Conservation (phyloP, 768 basidiomycete genomes). For the Pisolithus sp. region DNA sequence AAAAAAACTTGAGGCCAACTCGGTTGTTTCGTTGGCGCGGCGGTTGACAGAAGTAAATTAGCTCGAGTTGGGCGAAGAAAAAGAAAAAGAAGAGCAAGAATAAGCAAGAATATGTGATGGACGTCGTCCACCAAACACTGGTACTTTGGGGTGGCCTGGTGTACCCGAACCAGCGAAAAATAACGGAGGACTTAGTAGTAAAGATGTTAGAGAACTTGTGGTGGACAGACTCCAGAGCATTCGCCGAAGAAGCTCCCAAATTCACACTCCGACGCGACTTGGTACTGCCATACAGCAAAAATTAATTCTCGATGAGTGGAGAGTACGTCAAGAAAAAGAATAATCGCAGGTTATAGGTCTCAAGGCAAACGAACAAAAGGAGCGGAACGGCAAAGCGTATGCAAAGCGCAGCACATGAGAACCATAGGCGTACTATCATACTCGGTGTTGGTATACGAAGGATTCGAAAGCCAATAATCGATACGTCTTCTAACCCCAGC, state of each 20-base stretch:
- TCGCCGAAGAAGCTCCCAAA: slow-evolving; percentile 17
- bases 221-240: slow-evolving; percentile 13
- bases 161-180: slow-evolving; percentile 28
- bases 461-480: too few relatives aligned
- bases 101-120: slow-evolving; percentile 28
- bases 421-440: too few relatives aligned
- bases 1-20: slow-evolving; percentile 11
- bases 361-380: neutral
- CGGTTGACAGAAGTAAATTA: slow-evolving; percentile 26
- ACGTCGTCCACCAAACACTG: slow-evolving; percentile 20
- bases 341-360: too few relatives aligned
- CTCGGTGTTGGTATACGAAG: too few relatives aligned
- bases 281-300: neutral
- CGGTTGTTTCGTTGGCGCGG: slow-evolving; percentile 17
- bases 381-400: neutral
- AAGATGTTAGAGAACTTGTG: slow-evolving; percentile 27
- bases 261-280: slow-evolving; percentile 21
- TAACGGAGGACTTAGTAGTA: slow-evolving; percentile 33
- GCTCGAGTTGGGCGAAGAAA: slow-evolving; percentile 22
- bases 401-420: neutral
- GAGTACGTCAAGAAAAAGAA: neutral
- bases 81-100: slow-evolving; percentile 12
- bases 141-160: slow-evolving; percentile 29
- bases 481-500: too few relatives aligned
- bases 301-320: slow-evolving; percentile 4